Evolutionary conservation across 352 stramenopile genomes (phyloP), one percentile per base, ranked within the genome.

Genomic region (Globisporangium takayamanum): DNA sequence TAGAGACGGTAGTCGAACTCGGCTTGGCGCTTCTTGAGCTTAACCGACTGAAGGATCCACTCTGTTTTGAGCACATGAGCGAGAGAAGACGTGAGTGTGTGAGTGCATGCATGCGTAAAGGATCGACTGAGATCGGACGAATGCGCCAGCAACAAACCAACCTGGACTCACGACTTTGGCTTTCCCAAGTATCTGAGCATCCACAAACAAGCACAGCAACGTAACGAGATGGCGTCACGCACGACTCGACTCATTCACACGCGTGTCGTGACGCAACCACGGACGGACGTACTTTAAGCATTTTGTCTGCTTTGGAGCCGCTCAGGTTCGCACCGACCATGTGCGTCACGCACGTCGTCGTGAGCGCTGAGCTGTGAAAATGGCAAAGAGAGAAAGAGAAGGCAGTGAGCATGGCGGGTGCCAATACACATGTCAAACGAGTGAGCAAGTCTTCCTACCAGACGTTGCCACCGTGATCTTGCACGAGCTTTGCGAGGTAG

Each of bases 271-370:
- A 37, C n/a, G 41, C 3, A 37, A 16, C 15, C 26, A 46, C 3
- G 37, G 0, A 46, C 3, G 37, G 0, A 54, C 46, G 36, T 41
- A 92, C 84, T 74, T 88, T 84, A 26, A 91, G 60, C 26, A 76
- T 55, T 69, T 87, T 84, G 54, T 94, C 73, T 12, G 77, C 74
- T 53, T 94, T 94, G 16, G 78, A 79, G 6, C 76, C 75, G 55
- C 74, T 92, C 44, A 94, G 70, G 46, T 91, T 94, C 22, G 55
- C 76, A 10, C 78, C 80, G n/a, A 94, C 69, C 44, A 94, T 92
- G 67, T 94, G 82, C 33, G 84, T 94, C 36, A 89, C 64, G n/a
- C 79, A 70, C 6, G 78, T 80, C 28, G 72, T 51, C 18, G 72
- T 66, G 41, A 78, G 56, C 41, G 57, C 62, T 15, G 68, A 77